A percentile compares a stretch with the other conserved stretches of the same genome.
Conservation (phyloP, 306 rosid species). For the Pyrus communis region DNA sequence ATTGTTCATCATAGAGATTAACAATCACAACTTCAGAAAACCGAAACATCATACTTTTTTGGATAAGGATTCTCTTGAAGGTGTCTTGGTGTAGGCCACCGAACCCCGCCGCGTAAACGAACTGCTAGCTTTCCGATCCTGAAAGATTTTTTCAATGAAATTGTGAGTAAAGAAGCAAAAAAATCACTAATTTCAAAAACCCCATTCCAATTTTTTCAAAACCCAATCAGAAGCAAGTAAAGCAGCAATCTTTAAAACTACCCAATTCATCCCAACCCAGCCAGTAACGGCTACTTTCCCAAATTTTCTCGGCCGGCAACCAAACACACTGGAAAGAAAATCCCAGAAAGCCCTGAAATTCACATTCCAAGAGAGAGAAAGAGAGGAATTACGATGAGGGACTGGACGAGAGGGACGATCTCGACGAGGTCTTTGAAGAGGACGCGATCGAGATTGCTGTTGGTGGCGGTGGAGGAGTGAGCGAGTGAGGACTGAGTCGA, state of each 20-base stretch:
- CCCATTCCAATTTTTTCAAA: neutral
- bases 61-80: conserved; percentile 63
- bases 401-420: conserved; percentile 86
- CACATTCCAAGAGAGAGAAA: neutral
- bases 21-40: neutral
- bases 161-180: neutral
- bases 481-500: conserved; percentile 31
- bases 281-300: neutral
- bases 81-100: conserved; percentile 83
- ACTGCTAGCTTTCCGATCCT: conserved; percentile 82
- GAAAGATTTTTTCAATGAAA: conserved; percentile 5
- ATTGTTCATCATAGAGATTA: neutral
- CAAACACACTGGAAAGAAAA: neutral
- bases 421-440: conserved; percentile 84
- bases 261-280: neutral
- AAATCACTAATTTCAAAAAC: neutral
- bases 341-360: neutral
- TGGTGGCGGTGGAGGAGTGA: conserved; percentile 20
- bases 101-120: conserved; percentile 89
- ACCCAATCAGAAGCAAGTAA: neutral
- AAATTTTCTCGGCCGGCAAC: neutral
- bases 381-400: conserved; percentile 55
- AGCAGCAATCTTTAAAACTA: neutral
- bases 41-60: conserved; percentile 41
- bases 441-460: conserved; percentile 61